These are phyloP conservation scores for Clonostachys solani DNA, from an alignment of 2,329 filamentous ascomycete genomes.

Conservation along the genomic window DNA sequence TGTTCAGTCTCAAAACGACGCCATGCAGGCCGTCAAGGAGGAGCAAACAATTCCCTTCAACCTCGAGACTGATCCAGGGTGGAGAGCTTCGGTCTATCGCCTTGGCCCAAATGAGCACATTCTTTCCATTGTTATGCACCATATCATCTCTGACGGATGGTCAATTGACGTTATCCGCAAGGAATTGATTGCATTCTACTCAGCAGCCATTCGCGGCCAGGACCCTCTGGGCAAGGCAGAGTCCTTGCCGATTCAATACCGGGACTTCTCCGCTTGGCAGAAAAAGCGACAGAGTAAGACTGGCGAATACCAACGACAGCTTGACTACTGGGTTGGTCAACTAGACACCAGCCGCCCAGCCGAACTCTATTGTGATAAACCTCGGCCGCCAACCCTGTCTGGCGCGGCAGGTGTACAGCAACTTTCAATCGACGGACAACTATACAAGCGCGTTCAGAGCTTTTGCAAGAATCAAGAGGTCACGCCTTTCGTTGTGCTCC, in stretches of 20 bases:
- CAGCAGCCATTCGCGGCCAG: background rate
- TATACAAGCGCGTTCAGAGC: slow-evolving; percentile 1
- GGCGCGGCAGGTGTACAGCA: background rate
- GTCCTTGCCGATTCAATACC: slow-evolving; percentile 14
- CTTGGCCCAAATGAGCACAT: slow-evolving; percentile 4
- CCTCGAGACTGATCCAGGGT: slow-evolving; percentile 1
- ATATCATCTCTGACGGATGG: slow-evolving; percentile 4
- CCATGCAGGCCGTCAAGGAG: background rate
- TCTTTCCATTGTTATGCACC: slow-evolving; percentile 6
- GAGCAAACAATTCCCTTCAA: slow-evolving; percentile 2
- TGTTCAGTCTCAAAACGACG: background rate
- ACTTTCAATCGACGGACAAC: background rate
- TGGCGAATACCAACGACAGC: slow-evolving; percentile 6
- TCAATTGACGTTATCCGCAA: slow-evolving; percentile 2
- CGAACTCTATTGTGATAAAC: slow-evolving; percentile 2
- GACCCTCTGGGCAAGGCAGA: slow-evolving; percentile 2
- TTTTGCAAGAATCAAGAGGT: slow-evolving; percentile 3
- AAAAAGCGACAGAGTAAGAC: slow-evolving; percentile 5
- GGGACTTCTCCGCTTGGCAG: slow-evolving; percentile 13
- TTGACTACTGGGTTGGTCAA: slow-evolving; percentile 13
- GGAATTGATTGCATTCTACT: slow-evolving; percentile 1
- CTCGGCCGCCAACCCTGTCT: background rate
- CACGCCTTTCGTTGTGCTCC: slow-evolving; percentile 1
- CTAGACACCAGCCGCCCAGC: slow-evolving; percentile 2
- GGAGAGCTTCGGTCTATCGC: slow-evolving; percentile 4